phyloP scores from a whole-genome alignment of 306 rosid species.

The Cicer bijugum region DNA sequence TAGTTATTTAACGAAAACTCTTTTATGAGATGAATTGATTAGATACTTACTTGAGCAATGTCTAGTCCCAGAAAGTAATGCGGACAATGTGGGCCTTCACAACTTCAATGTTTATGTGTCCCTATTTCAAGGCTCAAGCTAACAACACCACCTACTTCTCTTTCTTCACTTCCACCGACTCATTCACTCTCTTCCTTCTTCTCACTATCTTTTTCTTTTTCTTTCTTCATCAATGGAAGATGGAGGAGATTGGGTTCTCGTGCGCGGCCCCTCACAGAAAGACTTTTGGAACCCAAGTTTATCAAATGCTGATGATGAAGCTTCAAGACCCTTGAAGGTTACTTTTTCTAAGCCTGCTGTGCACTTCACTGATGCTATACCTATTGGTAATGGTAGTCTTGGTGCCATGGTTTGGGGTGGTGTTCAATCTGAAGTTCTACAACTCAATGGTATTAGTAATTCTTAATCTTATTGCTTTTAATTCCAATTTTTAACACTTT shows the following conservation, averaged over 20 bases:
- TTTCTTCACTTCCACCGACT: slow-evolving; percentile 38
- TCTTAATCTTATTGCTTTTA: neutral
- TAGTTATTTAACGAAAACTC: neutral
- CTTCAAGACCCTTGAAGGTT: slow-evolving; percentile 65
- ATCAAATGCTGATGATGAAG: slow-evolving; percentile 38
- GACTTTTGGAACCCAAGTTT: slow-evolving; percentile 63
- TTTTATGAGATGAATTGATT: neutral
- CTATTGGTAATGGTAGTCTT: slow-evolving; percentile 91
- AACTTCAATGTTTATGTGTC: neutral
- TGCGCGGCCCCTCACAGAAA: slow-evolving; percentile 52
- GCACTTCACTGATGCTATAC: slow-evolving; percentile 88
- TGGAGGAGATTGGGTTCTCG: slow-evolving; percentile 59
- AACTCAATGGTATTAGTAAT: slow-evolving; percentile 66
- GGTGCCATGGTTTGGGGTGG: slow-evolving; percentile 98
- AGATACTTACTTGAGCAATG: neutral
- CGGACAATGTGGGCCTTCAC: slow-evolving; percentile 11
- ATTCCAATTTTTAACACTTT: neutral
- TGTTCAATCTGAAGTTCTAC: slow-evolving; percentile 70
- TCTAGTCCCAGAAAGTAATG: neutral
- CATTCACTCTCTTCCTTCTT: neutral
- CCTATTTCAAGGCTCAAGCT: neutral
- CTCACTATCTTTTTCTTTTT: neutral
- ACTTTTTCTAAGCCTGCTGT: slow-evolving; percentile 66
- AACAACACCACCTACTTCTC: neutral
- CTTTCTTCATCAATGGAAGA: slow-evolving; percentile 49